A percentile compares a stretch with the other conserved stretches of the same genome.
Evolutionary conservation across 2,329 filamentous ascomycete genomes (phyloP).

Genomic region (Hypoxylon sp.): DNA sequence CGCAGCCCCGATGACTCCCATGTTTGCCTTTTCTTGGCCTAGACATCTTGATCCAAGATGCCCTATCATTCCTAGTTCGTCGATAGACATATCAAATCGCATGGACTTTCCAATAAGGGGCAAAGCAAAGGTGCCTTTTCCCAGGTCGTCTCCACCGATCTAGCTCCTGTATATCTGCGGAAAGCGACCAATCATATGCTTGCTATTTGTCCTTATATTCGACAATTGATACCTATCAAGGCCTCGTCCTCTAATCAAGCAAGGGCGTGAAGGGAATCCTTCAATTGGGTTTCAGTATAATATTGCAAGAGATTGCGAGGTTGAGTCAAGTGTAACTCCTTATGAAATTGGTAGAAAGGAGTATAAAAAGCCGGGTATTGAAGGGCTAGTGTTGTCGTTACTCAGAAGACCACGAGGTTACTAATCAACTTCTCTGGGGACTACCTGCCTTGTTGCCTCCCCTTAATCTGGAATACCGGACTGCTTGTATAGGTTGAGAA

Average conservation of each 20-base stretch:
- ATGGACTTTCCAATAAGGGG: slow-evolving; percentile 47
- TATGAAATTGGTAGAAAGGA: slow-evolving; percentile 21
- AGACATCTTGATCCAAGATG: neutral
- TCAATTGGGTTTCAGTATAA: slow-evolving; percentile 16
- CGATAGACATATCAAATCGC: slow-evolving; percentile 29
- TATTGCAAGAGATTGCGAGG: slow-evolving; percentile 7
- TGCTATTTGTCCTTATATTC: slow-evolving; percentile 34
- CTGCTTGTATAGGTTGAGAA: neutral
- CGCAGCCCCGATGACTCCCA: neutral
- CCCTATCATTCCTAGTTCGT: neutral
- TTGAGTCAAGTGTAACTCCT: slow-evolving; percentile 23
- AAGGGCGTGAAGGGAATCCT: slow-evolving; percentile 14
- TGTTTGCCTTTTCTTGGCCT: slow-evolving; percentile 1
- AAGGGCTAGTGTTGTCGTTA: slow-evolving; percentile 1
- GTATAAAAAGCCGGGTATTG: neutral
- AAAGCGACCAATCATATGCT: slow-evolving; percentile 33
- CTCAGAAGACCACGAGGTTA: neutral
- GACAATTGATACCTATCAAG: slow-evolving; percentile 13
- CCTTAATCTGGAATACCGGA: neutral
- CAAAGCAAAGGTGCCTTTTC: slow-evolving; percentile 14
- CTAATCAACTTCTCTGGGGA: neutral
- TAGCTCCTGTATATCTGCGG: slow-evolving; percentile 5
- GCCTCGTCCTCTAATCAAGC: neutral
- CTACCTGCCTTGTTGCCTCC: neutral
- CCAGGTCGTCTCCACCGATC: slow-evolving; percentile 31